Evolutionary conservation across 495 filamentous ascomycete genomes (phyloP), one percentile per base, ranked within the genome.

Genomic region (Annulohypoxylon moriforme): DNA sequence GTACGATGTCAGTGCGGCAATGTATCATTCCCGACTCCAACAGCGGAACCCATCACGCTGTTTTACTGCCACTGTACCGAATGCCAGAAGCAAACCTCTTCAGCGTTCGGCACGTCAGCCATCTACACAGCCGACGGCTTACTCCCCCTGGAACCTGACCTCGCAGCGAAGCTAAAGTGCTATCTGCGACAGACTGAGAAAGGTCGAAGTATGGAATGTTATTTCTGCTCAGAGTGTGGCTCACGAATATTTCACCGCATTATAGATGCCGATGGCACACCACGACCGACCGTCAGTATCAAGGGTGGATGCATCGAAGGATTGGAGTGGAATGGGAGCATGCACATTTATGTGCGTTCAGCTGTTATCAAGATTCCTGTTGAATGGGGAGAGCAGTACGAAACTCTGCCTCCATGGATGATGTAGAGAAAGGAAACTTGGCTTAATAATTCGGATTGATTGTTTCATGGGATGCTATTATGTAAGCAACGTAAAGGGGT

Each of bases 41-140:
- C 76, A 1, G 59, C 78, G 24, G 46, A 73, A 11, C 85, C 84
- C 0, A 72, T 85, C 9, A 68, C 73, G 0, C 61, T 89, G 18
- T 89, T 84, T 79, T 79, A 84, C 77, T 89, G 88, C 75, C 88
- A 90, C 77, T 90, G 88, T 79, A 84, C 81, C 49, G 83, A 89
- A 67, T 90, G 88, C 75, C 85, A 81, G 46, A 85, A 85, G 75
- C 87, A 89, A 75, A 85, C 85, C 20, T 78, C 84, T 14, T 86
- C 86, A 7, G 87, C 87, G 4, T 89, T 85, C 68, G 87, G 88
- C 34, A 87, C 85, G 14, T 85, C 83, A 8, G 88, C 86, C 65
- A 76, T 83, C 55, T 80, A 80, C 72, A 76, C 79, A 27, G 74
- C 78, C 2, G 68, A 67, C 1, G 79, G 72, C 20, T 73, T 86